phyloP scores from a whole-genome alignment of 2,329 filamentous ascomycete species.

The Xylaria sp. region DNA sequence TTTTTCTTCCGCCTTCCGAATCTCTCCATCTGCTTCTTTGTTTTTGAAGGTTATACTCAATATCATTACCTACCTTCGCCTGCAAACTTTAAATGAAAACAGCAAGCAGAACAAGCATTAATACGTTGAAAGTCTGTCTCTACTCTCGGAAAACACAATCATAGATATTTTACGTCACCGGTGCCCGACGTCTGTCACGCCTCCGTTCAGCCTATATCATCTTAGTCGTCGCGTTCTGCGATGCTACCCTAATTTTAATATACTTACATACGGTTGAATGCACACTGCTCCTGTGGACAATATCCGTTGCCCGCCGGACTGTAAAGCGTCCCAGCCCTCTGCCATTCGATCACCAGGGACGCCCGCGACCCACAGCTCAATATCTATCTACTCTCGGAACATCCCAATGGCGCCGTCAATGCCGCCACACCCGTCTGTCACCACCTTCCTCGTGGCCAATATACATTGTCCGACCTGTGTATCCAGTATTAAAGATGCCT shows the following conservation, averaged over 20 bases:
- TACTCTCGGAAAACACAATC: neutral
- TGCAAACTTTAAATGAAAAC: neutral
- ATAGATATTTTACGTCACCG: constrained; percentile 21
- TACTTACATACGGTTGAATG: constrained; percentile 26
- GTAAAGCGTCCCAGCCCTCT: neutral
- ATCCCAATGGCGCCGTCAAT: constrained; percentile 43
- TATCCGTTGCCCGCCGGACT: constrained; percentile 10
- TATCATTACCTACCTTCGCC: neutral
- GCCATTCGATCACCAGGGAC: constrained; percentile 15
- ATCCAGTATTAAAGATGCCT: constrained; percentile 69
- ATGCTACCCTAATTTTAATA: constrained; percentile 32
- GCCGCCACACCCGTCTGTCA: constrained; percentile 49
- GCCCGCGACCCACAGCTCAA: constrained; percentile 24
- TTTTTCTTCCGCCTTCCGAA: neutral
- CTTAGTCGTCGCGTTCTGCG: constrained; percentile 19
- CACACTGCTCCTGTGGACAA: constrained; percentile 17
- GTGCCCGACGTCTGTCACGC: neutral
- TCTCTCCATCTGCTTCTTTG: neutral
- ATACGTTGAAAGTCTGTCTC: constrained; percentile 1
- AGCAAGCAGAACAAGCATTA: neutral
- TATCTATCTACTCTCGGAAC: constrained; percentile 16
- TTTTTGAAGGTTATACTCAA: neutral
- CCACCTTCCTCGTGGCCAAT: constrained; percentile 75
- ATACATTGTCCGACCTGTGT: constrained; percentile 84
- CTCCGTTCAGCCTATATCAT: constrained; percentile 36